Evolutionary conservation across 1,284 basidiomycete genomes (phyloP).

Genomic region (Mrakiaceae sp.): DNA sequence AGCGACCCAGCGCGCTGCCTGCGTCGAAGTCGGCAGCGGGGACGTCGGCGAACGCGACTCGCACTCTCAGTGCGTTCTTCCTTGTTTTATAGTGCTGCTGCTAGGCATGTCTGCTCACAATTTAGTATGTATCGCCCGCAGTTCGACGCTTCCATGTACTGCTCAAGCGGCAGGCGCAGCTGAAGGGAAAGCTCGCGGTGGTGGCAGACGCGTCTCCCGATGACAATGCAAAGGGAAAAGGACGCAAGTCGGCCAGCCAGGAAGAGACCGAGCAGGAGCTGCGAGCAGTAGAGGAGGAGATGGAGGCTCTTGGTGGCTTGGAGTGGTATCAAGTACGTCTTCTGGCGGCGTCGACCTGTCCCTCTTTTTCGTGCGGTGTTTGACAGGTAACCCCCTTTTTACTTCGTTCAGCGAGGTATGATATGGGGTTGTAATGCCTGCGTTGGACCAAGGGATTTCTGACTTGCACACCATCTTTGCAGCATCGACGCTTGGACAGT

Average conservation of each 20-base stretch:
- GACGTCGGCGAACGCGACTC: slow-evolving; percentile 8
- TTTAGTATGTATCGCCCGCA: not conserved
- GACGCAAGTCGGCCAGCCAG: not conserved
- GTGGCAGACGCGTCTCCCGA: slow-evolving; percentile 6
- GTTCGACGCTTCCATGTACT: slow-evolving; percentile 28
- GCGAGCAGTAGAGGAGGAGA: slow-evolving; percentile 46
- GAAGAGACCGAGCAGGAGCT: slow-evolving; percentile 27
- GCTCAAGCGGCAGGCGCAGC: slow-evolving; percentile 27
- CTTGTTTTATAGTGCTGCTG: too few relatives aligned
- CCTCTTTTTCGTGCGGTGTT: not conserved
- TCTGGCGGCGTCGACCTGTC: not conserved
- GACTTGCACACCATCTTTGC: slow-evolving; percentile 15
- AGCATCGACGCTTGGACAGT: slow-evolving; percentile 69
- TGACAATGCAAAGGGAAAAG: slow-evolving; percentile 1
- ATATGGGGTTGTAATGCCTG: too few relatives aligned
- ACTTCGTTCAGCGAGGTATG: not conserved
- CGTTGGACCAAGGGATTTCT: not conserved
- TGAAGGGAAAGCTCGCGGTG: slow-evolving; percentile 20
- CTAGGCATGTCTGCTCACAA: not conserved
- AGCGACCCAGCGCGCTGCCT: not conserved
- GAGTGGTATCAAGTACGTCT: slow-evolving; percentile 51
- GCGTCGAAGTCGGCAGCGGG: slow-evolving; percentile 5
- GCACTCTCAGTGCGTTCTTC: slow-evolving; percentile 8
- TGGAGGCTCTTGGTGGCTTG: slow-evolving; percentile 59
- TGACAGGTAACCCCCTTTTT: too few relatives aligned